Evolutionary conservation across 2,329 filamentous ascomycete species (phyloP).

Genomic region (Huntiella omanensis): DNA sequence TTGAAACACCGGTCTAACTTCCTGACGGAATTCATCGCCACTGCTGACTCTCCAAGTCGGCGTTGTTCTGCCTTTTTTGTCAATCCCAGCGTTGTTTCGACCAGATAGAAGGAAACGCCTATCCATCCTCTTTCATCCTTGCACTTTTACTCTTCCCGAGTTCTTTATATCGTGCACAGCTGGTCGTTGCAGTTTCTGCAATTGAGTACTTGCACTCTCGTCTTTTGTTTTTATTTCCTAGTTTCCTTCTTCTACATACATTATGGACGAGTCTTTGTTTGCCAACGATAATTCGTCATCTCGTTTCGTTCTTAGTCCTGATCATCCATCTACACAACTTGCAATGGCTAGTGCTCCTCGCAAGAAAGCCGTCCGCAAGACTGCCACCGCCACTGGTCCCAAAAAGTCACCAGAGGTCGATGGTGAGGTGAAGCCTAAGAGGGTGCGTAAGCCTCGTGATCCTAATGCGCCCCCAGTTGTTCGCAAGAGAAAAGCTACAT

Average conservation of each 20-base stretch:
- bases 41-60: no score
- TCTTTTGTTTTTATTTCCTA: background rate
- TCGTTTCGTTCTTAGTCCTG: slow-evolving; percentile 16
- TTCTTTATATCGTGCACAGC: background rate
- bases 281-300: slow-evolving; percentile 20
- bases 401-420: slow-evolving; percentile 21
- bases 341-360: slow-evolving; percentile 39
- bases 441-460: slow-evolving; percentile 33
- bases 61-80: no score
- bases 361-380: slow-evolving; percentile 48
- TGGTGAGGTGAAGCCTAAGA: slow-evolving; percentile 27
- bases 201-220: slow-evolving; percentile 1
- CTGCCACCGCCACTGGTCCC: slow-evolving; percentile 33
- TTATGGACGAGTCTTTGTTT: slow-evolving; percentile 27
- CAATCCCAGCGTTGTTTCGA: no score
- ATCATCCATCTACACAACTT: slow-evolving; percentile 27
- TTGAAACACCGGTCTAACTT: no score
- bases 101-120: no score
- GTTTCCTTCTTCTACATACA: slow-evolving; percentile 15
- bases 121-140: background rate
- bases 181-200: background rate
- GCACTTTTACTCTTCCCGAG: slow-evolving; percentile 2
- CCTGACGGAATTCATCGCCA: no score
- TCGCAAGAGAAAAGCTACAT: slow-evolving; percentile 34
- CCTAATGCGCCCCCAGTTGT: slow-evolving; percentile 35